Evolutionary conservation across 371 early-diverging fungal genomes (phyloP).

Genomic region (Quaeritorhiza haematococci): DNA sequence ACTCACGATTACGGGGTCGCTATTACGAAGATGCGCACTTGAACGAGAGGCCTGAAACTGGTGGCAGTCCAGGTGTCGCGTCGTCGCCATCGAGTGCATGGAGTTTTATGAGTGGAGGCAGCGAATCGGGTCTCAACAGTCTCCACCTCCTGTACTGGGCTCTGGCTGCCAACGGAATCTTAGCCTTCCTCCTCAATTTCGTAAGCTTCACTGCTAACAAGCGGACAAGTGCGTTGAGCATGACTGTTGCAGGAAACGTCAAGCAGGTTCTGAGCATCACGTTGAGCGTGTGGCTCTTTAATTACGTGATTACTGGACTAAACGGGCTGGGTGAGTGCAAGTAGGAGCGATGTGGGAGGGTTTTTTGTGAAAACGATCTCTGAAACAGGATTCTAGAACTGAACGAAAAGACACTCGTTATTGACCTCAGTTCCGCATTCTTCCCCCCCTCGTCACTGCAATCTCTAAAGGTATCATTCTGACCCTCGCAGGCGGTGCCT

Average conservation of each 20-base stretch:
- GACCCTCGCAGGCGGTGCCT: too few species aligned
- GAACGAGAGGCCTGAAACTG: background rate
- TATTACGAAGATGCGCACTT: background rate
- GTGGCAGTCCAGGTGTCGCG: background rate
- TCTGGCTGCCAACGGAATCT: conserved; percentile 65
- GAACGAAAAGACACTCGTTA: too few species aligned
- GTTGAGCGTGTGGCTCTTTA: conserved; percentile 70
- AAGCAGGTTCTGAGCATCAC: conserved; percentile 80
- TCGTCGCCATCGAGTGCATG: background rate
- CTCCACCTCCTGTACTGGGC: conserved; percentile 31
- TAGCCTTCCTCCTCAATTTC: conserved; percentile 80
- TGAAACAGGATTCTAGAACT: too few species aligned
- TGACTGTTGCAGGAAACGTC: conserved; percentile 86
- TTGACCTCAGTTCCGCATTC: too few species aligned
- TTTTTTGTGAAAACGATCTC: too few species aligned
- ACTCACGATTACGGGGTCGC: too few species aligned
- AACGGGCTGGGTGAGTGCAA: conserved; percentile 63
- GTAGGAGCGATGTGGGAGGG: too few species aligned
- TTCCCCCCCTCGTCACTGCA: too few species aligned
- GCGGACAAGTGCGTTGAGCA: conserved; percentile 76
- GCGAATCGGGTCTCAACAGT: too few species aligned
- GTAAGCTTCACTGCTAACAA: conserved; percentile 81
- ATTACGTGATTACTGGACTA: conserved; percentile 53
- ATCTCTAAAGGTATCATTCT: too few species aligned
- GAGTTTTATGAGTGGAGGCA: too few species aligned